Evolutionary conservation across 352 stramenopile species (phyloP), one percentile per base, ranked within the genome.

Genomic region (Aphanomyces invadans): DNA sequence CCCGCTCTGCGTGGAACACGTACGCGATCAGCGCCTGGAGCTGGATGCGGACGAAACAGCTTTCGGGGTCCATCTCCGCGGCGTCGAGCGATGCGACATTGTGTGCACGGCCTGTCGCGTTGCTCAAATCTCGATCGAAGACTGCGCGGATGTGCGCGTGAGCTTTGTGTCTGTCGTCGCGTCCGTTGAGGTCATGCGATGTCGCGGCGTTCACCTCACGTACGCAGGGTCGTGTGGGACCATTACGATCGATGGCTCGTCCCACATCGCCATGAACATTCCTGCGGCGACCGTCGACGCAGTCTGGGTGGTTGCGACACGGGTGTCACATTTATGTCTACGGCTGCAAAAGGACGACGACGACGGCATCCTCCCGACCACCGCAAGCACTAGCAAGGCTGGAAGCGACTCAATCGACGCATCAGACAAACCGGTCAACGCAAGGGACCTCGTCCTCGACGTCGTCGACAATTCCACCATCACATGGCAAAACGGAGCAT

Each of bases 231-330:
- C 23, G 21, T 64, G 55, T 46, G 21, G 38, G 21, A 64, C 55
- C 3, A 64, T 64, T 38, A 38, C 28, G n/a, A 21, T 63, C n/a
- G 33, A 63, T 21, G 55, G 39, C 39, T 3, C 17, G n/a, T 52
- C 55, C 36, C 33, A 63, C 9, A 32, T 63, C 28, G n/a, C 11
- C 15, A 10, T 63, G 55, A 51, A 63, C 29, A 49, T 63, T 63
- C 39, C 55, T 63, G 55, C 36, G 55, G 39, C 68, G 31, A 70
- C 74, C 63, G 71, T 76, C 66, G 78, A 74, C 29, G 19, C 49
- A 5, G 9, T 26, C 0, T 32, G 15, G 17, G 29, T 57, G 19
- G 49, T 57, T 9, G 32, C 21, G 7, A 57, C 49, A 4, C 25
- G 29, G 32, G 49, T 57, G 25, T 29, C 23, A 21, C 19, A 38